These are phyloP conservation scores for Pisolithus tinctorius DNA, from an alignment of 768 basidiomycete species.

Conservation along the genomic window DNA sequence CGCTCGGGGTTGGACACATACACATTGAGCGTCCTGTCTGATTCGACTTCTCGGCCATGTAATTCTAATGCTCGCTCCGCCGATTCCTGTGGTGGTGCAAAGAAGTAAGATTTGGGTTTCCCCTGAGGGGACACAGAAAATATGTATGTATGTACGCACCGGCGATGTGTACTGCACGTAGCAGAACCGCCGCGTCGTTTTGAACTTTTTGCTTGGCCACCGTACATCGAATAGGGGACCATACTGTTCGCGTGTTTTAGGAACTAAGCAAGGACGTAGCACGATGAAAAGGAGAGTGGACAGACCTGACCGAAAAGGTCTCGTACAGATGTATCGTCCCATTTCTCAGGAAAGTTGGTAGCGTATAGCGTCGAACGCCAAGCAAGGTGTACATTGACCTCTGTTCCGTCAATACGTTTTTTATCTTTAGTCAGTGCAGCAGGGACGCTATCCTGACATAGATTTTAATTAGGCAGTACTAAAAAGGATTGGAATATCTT, in stretches of 20 bases:
- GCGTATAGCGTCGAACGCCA: slow-evolving; percentile 95
- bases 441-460: slow-evolving; percentile 65
- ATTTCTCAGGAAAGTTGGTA: slow-evolving; percentile 87
- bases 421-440: slow-evolving; percentile 92
- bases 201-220: slow-evolving; percentile 98
- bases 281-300: background rate
- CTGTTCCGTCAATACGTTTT: slow-evolving; percentile 69
- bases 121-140: background rate
- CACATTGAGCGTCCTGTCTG: slow-evolving; percentile 64
- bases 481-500: background rate
- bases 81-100: slow-evolving; percentile 35
- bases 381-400: slow-evolving; percentile 81
- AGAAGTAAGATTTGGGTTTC: background rate
- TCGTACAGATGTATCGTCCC: slow-evolving; percentile 72
- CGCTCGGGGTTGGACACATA: slow-evolving; percentile 86
- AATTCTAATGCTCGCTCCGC: slow-evolving; percentile 77
- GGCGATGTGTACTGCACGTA: slow-evolving; percentile 89
- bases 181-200: slow-evolving; percentile 83
- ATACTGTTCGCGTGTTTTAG: slow-evolving; percentile 43
- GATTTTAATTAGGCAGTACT: background rate
- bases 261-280: background rate
- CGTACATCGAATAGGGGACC: slow-evolving; percentile 90
- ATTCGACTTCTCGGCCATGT: slow-evolving; percentile 69
- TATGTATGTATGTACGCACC: slow-evolving; percentile 39
- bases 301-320: slow-evolving; percentile 72